These are phyloP conservation scores for Cercospora zeina DNA, from an alignment of 2,329 filamentous ascomycete species.

Conservation along the genomic window DNA sequence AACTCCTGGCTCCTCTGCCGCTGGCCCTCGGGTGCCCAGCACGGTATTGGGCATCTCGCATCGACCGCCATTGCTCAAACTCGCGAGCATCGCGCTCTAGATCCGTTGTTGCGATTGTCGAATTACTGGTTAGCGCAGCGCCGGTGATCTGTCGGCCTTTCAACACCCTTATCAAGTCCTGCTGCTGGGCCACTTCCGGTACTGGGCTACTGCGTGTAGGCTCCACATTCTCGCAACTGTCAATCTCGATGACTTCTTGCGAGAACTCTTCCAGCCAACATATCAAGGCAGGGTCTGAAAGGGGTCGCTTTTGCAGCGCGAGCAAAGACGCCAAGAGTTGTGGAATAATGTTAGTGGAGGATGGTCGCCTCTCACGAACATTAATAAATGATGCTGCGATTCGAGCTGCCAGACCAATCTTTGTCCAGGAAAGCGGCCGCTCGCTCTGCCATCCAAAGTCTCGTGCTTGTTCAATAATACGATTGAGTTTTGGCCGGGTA, in stretches of 20 bases:
- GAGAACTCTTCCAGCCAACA: constrained; percentile 12
- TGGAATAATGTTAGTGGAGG: neutral
- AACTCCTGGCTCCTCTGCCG: neutral
- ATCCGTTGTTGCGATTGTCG: neutral
- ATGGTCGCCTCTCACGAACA: no score
- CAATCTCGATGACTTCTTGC: neutral
- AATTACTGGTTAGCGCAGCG: neutral
- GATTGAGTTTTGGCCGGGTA: constrained; percentile 3
- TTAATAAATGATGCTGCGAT: constrained; percentile 13
- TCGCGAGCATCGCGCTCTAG: neutral
- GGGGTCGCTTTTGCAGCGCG: constrained; percentile 16
- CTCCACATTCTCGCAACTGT: neutral
- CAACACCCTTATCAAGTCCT: neutral
- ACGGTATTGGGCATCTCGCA: neutral
- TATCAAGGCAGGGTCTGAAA: neutral
- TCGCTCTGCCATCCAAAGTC: constrained; percentile 10
- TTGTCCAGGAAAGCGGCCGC: constrained; percentile 1
- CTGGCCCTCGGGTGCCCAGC: neutral
- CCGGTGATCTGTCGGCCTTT: neutral
- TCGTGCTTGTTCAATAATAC: constrained; percentile 7
- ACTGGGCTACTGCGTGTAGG: neutral
- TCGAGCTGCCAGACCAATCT: constrained; percentile 18
- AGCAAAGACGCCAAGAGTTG: constrained; percentile 14
- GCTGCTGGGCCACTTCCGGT: constrained; percentile 1
- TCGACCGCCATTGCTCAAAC: neutral